Evolutionary conservation across 1,284 basidiomycete genomes (phyloP).

Genomic region (Chalciporus sp.): DNA sequence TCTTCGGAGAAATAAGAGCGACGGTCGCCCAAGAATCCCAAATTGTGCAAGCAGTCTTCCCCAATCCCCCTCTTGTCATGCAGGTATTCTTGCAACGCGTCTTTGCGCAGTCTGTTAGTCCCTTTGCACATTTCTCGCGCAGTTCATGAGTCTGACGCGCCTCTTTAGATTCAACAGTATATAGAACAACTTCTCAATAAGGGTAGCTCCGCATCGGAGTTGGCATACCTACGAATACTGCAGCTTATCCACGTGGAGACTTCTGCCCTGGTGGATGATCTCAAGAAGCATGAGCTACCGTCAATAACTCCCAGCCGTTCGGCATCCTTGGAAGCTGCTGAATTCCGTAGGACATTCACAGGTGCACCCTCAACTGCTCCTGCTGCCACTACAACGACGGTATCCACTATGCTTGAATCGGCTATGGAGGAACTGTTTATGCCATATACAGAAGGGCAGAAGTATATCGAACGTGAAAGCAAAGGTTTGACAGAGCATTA

Average conservation of each 20-base stretch:
- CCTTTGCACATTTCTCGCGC: not conserved
- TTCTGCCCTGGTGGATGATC: constrained; percentile 83
- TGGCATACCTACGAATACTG: constrained; percentile 90
- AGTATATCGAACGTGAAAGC: constrained; percentile 93
- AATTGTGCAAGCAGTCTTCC: constrained; percentile 98
- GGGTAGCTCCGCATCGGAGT: constrained; percentile 75
- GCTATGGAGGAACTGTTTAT: constrained; percentile 97
- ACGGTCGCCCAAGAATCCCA: constrained; percentile 97
- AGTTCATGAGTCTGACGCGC: constrained; percentile 9
- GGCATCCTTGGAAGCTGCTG: constrained; percentile 54
- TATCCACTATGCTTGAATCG: constrained; percentile 89
- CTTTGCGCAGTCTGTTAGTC: constrained; percentile 92
- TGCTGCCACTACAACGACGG: constrained; percentile 46
- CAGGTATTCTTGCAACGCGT: constrained; percentile 97
- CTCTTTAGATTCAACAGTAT: constrained; percentile 86
- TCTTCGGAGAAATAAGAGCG: constrained; percentile 87
- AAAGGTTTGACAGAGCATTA: constrained; percentile 88
- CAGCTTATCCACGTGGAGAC: constrained; percentile 87
- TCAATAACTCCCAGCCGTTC: constrained; percentile 59
- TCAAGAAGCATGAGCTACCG: constrained; percentile 89
- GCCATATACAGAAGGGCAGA: constrained; percentile 88
- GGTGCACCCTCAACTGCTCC: constrained; percentile 44
- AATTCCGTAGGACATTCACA: constrained; percentile 58
- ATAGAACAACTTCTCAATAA: constrained; percentile 84
- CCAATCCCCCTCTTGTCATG: constrained; percentile 97